Conservation (phyloP, 2,329 filamentous ascomycete species). For the Apiospora kogelbergensis region DNA sequence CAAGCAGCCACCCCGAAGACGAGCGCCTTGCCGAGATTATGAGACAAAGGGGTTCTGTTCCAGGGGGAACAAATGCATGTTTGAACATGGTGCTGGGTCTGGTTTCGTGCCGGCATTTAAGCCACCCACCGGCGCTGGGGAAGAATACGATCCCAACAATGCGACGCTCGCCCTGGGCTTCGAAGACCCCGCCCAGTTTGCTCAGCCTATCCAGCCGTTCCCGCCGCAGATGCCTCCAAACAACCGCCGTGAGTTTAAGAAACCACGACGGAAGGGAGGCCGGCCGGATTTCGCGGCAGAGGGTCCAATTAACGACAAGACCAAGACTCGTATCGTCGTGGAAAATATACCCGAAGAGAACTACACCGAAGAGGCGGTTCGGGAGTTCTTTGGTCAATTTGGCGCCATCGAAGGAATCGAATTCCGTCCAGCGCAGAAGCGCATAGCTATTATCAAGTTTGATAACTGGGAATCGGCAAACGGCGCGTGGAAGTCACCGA, state of each 20-base stretch:
- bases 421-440: constrained; percentile 62
- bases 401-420: constrained; percentile 64
- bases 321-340: constrained; percentile 69
- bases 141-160: constrained; percentile 62
- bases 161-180: constrained; percentile 34
- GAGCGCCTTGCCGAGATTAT: constrained; percentile 65
- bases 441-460: constrained; percentile 69
- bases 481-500: constrained; percentile 72
- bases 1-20: constrained; percentile 33
- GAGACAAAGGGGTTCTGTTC: constrained; percentile 73
- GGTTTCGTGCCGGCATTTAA: constrained; percentile 35
- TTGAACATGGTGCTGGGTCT: constrained; percentile 64
- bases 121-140: constrained; percentile 24
- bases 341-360: constrained; percentile 75
- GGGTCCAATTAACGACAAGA: constrained; percentile 61
- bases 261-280: constrained; percentile 37
- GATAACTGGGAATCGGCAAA: constrained; percentile 65
- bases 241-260: constrained; percentile 33
- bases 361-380: constrained; percentile 64
- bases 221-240: constrained; percentile 20
- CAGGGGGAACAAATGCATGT: constrained; percentile 65
- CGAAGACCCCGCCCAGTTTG: constrained; percentile 9
- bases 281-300: constrained; percentile 64
- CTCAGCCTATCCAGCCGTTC: constrained; percentile 19
- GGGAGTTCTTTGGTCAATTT: constrained; percentile 70